Conservation (phyloP, 2,329 filamentous ascomycete species). For the Claviceps maximensis region DNA sequence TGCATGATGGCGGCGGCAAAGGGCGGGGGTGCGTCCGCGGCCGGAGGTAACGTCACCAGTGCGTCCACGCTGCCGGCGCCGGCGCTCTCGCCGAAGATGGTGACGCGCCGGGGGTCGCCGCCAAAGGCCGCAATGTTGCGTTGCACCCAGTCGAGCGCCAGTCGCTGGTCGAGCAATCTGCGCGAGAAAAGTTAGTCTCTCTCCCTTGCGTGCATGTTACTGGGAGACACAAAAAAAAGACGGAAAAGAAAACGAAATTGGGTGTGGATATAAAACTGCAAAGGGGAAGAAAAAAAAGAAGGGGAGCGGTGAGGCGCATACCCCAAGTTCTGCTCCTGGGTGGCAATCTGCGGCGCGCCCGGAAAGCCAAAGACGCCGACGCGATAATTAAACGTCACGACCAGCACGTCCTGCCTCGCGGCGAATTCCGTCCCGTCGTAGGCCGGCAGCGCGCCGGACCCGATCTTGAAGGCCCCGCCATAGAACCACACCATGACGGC, state of each 20-base stretch:
- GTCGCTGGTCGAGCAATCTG: constrained; percentile 30
- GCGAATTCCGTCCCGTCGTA: constrained; percentile 4
- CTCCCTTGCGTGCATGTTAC: no score
- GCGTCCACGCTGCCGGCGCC: not conserved
- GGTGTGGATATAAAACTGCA: not conserved
- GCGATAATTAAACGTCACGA: constrained; percentile 22
- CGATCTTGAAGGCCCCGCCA: constrained; percentile 12
- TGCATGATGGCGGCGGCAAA: constrained; percentile 17
- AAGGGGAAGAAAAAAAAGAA: no score
- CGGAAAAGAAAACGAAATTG: no score
- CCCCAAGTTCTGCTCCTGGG: not conserved
- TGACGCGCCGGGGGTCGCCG: constrained; percentile 49
- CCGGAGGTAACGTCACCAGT: constrained; percentile 8
- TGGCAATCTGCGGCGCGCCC: not conserved
- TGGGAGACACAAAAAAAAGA: no score
- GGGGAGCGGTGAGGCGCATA: no score
- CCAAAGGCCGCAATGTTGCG: constrained; percentile 53
- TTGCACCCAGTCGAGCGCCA: constrained; percentile 47
- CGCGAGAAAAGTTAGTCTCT: no score
- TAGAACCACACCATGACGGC: constrained; percentile 17
- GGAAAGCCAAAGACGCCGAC: constrained; percentile 22
- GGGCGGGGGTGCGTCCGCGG: constrained; percentile 11
- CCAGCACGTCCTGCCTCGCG: constrained; percentile 10
- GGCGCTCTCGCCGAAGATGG: constrained; percentile 17
- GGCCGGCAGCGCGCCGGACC: constrained; percentile 5